Base-by-base conservation (phyloP, 2,329 filamentous ascomycete genomes). In the Cladosporium sp. region DNA sequence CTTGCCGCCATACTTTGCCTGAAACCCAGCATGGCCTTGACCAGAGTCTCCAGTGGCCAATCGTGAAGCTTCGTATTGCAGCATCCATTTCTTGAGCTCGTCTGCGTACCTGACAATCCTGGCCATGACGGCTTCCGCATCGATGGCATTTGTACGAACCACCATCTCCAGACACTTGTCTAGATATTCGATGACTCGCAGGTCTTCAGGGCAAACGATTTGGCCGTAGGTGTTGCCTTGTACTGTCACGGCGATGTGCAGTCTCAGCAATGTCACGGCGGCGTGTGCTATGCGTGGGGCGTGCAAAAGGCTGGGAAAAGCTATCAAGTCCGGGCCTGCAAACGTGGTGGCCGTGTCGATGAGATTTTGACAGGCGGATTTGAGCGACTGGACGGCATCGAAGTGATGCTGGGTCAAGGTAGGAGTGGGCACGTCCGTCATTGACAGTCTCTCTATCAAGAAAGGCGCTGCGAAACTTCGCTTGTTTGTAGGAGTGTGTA, bases 401-500 rank as follows among this genome's bases (percentile, higher is more conserved):
- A 73, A 68, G 38, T 75, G 73, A 7, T 72, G 69, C 51, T 69
- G 62, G 4, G 66, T 70, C 5, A 74, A 65, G 3, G 59, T 24
- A 4, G 74, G 73, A 32, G 66, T 59, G 10, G 74, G 73, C 41
- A 74, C 71, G 57, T 76, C 74, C 4, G 69, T 70, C 32, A 71
- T 64, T 12, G 72, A 70, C 10, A 76, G 66, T 6, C 68, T 72
- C 32, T 74, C 72, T 3, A 73, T 66, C 15, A 75, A 36, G 62
- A 70, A 76, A 11, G 74, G 74, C 15, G 73, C 74, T 4, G 73
- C 67, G 55, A 75, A 76, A 18, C 67, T 71, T 2, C 67, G 58
- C 58, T 73, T 73, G 62, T 76, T 76, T 0, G 73, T 74, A 12
- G 67, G 8, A 4, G 74, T 76, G 51, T 76, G 73, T 3, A 76